Base-by-base conservation (phyloP, 106 monocot species). In the Apostasia ramifera region DNA sequence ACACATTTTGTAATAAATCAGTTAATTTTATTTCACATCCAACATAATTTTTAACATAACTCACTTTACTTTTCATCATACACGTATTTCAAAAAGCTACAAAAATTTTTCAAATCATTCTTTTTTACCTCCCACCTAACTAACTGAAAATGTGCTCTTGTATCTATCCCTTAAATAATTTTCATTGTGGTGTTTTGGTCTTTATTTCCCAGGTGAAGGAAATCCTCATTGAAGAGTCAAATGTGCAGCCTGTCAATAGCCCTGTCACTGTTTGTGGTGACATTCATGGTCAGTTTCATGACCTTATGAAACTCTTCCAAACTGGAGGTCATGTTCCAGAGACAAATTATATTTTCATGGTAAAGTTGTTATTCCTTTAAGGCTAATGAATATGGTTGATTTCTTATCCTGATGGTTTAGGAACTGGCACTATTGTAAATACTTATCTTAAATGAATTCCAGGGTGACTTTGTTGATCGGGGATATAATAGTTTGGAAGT, bases 401-500 rank as follows among this genome's bases (percentile, higher is more conserved):
- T 49, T 54, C 10, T 53, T 68, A 8, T 66, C 37, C 8, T 1
- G 14, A 11, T 40, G 39, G 45, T 70, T 41, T 74, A 44, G 40
- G 54, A 52, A 38, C 77, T 65, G 0, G 65, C 2, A 37, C 46
- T 80, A 51, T 69, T 57, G 53, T 73, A 71, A 68, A 43, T 47
- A 48, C 40, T 54, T 14, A 42, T 44, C 8, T 2, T 74, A 57
- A 74, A 73, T 57, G 50, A 44, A 15, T 76, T 26, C 15, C 73
- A 89, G 89, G 89, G 89, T 60, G 89, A 89, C 82, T 89, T 89
- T 76, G 89, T 89, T 77, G 89, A 89, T 70, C 82, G 85, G 44
- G 89, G 89, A 40, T 89, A 89, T 63, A 89, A 89, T 72, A 89
- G 89, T 71, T 74, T 89, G 57, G 89, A 89, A 77, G 89, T 89